Base-by-base conservation (phyloP, 495 filamentous ascomycete species). In the Aspergillus diversus region DNA sequence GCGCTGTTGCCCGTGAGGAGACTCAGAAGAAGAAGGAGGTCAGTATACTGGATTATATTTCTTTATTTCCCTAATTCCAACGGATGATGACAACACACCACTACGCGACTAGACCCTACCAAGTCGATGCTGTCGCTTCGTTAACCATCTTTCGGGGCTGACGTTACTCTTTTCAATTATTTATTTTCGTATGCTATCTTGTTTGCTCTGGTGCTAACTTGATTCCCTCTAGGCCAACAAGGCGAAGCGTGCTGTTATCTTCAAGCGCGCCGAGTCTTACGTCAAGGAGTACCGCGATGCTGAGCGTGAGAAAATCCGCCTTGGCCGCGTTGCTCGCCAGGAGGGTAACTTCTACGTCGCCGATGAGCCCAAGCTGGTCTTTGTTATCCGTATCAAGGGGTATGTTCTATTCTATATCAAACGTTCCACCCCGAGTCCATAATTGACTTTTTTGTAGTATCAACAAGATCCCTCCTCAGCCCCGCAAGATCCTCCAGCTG, bases 131-230 rank as follows among this genome's bases (percentile, higher is more conserved):
- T 96, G 93, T 97, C 91, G 91, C 87, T 80, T 88, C 88, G 84
- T 89, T 89, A 96, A 89, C 93, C 93, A 98, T 98, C 95, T 99
- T 99, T 99, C 95, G 95, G 95, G 93, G 87, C 93, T 99, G 95
- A 99, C 72, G 74, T 70, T 73, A 73, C 71, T 76, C 72, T 69
- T 71, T 60, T 55, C 32, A 63, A 61, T 64, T 33, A 57, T 72
- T 55, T 59, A 43, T 66, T 37, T 68, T 33, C 57, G 60, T 60
- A 27, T 16, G 57, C 52, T 50, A 66, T 63, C 8, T 43, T 8
- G n/a, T 37, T 58, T 53, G 57, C 70, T 33, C 57, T 56, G 33
- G 55, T 68, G 73, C 82, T 87, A 69, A 87, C 80, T 55, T 55
- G 64, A 47, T 60, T 63, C 66, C 21, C 21, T 47, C 48, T 69